These are phyloP conservation scores for Margaritispora aquatica DNA, from an alignment of 495 filamentous ascomycete genomes.

Conservation along the genomic window DNA sequence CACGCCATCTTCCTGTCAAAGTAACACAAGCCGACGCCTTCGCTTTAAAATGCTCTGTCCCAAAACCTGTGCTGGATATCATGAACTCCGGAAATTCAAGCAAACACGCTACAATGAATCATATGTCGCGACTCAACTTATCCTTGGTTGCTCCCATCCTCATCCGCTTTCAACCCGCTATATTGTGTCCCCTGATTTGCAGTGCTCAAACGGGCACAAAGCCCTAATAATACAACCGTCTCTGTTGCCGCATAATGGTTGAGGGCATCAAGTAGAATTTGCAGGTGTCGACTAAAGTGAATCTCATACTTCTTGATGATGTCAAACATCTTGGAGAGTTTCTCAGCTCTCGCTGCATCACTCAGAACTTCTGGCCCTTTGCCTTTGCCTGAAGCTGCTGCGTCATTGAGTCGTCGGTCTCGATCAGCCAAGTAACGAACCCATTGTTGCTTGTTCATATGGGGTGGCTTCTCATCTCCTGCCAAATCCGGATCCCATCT, in stretches of 20 bases:
- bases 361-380: constrained; percentile 24
- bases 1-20: no score
- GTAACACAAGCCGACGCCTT: neutral
- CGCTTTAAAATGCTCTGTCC: neutral
- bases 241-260: constrained; percentile 98
- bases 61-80: constrained; percentile 6
- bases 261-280: constrained; percentile 85
- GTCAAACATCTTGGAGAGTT: constrained; percentile 76
- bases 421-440: constrained; percentile 33
- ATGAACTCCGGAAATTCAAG: constrained; percentile 3
- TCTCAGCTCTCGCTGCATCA: constrained; percentile 59
- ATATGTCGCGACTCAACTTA: constrained; percentile 8
- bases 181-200: constrained; percentile 63
- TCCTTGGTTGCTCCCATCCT: constrained; percentile 30
- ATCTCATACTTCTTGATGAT: constrained; percentile 82
- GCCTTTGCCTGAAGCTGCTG: constrained; percentile 29
- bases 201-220: constrained; percentile 72
- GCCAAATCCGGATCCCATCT: constrained; percentile 69
- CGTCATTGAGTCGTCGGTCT: constrained; percentile 27
- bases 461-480: constrained; percentile 40
- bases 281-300: constrained; percentile 85
- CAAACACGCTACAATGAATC: neutral
- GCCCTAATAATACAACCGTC: constrained; percentile 84
- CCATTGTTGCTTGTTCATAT: constrained; percentile 50
- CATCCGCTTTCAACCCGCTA: constrained; percentile 39